These are phyloP conservation scores for Hirsutella thompsonii DNA, from an alignment of 2,329 filamentous ascomycete genomes.

Conservation along the genomic window DNA sequence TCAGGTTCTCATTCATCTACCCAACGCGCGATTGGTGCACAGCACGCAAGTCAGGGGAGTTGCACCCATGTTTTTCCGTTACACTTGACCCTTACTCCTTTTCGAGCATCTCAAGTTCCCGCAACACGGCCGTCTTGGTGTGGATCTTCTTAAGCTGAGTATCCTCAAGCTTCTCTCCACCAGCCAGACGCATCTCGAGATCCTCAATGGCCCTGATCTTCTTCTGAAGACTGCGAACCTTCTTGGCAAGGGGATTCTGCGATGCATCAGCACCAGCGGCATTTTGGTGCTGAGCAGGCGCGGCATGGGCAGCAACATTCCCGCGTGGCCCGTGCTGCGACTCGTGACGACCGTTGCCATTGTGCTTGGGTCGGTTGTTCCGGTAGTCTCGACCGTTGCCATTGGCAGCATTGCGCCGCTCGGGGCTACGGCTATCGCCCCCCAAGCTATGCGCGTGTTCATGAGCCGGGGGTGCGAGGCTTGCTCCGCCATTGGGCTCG, in stretches of 20 bases:
- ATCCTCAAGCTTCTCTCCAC: constrained; percentile 93
- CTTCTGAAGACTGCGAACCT: constrained; percentile 84
- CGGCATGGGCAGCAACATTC: constrained; percentile 13
- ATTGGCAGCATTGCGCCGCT: constrained; percentile 40
- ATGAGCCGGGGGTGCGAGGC: constrained; percentile 32
- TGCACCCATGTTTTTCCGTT: neutral
- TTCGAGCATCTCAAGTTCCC: constrained; percentile 58
- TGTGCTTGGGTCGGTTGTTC: constrained; percentile 17
- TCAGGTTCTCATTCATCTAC: neutral
- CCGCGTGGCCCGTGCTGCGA: constrained; percentile 26
- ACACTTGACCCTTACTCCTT: constrained; percentile 11
- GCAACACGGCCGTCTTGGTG: constrained; percentile 72
- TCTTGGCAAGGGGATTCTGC: constrained; percentile 76
- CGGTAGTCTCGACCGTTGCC: constrained; percentile 3
- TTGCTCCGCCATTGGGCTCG: constrained; percentile 31
- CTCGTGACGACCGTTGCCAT: constrained; percentile 40
- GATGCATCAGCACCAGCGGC: constrained; percentile 31
- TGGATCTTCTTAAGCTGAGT: constrained; percentile 98
- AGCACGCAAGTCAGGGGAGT: neutral
- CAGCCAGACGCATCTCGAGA: constrained; percentile 88
- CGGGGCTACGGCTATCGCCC: constrained; percentile 49
- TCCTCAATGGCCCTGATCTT: constrained; percentile 98
- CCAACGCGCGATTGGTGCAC: neutral
- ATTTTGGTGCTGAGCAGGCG: constrained; percentile 5
- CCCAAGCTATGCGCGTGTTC: constrained; percentile 24